Conservation (phyloP, 345 rosid genomes). For the Eucalyptus tenuipes region DNA sequence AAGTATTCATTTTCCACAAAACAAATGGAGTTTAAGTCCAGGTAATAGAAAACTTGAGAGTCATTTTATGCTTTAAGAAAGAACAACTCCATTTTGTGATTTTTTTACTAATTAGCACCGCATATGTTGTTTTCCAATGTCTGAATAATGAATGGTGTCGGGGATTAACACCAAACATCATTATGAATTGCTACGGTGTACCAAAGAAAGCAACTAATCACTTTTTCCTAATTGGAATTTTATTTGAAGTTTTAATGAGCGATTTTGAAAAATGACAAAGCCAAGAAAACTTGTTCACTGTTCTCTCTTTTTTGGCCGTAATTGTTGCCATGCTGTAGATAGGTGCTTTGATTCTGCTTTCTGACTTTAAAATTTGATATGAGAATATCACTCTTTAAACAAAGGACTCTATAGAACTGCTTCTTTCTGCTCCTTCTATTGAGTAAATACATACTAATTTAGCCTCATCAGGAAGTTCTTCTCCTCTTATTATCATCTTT, state of each 20-base stretch:
- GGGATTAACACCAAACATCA: neutral
- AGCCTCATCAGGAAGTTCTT: neutral
- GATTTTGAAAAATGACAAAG: neutral
- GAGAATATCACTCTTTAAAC: neutral
- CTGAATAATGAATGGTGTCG: neutral
- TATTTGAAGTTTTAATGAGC: neutral
- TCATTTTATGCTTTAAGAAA: neutral
- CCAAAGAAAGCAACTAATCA: neutral
- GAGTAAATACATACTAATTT: neutral
- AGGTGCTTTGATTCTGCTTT: neutral
- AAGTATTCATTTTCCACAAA: neutral
- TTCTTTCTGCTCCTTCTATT: neutral
- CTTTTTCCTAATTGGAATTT: neutral
- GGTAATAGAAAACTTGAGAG: neutral
- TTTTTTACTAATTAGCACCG: neutral
- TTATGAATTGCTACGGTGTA: neutral
- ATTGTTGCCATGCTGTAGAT: neutral
- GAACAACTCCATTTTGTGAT: neutral
- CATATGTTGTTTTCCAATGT: neutral
- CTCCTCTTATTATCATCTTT: neutral
- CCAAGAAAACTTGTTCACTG: neutral
- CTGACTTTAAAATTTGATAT: neutral
- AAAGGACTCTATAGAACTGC: neutral
- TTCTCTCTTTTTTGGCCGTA: neutral
- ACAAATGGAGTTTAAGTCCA: neutral